Percentiles rank a stretch among this genome's conserved stretches.
Conservation (phyloP, 2,329 filamentous ascomycete genomes). For the Trichoderma citrinoviride region DNA sequence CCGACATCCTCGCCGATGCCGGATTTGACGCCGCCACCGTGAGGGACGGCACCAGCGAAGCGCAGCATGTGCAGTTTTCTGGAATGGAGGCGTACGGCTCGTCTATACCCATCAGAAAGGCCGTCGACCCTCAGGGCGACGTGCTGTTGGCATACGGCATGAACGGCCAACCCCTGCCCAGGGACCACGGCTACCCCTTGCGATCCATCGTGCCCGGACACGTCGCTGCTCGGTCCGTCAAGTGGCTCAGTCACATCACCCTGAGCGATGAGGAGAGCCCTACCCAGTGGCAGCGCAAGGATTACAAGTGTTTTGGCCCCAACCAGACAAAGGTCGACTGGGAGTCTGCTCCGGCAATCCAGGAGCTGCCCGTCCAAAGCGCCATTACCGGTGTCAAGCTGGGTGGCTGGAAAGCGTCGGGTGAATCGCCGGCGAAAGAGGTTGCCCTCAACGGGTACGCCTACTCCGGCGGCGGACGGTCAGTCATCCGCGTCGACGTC, state of each 20-base stretch:
- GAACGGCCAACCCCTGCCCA: slow-evolving; percentile 62
- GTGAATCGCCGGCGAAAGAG: slow-evolving; percentile 23
- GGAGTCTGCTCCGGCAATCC: slow-evolving; percentile 61
- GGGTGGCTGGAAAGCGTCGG: slow-evolving; percentile 35
- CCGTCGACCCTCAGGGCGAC: slow-evolving; percentile 59
- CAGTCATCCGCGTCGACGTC: slow-evolving; percentile 66
- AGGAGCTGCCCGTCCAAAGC: slow-evolving; percentile 66
- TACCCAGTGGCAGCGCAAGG: slow-evolving; percentile 63
- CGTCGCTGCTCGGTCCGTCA: slow-evolving; percentile 65
- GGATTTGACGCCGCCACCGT: slow-evolving; percentile 46
- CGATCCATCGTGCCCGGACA: slow-evolving; percentile 62
- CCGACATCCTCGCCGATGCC: slow-evolving; percentile 56
- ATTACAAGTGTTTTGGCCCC: slow-evolving; percentile 68
- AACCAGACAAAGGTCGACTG: slow-evolving; percentile 60
- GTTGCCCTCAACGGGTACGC: slow-evolving; percentile 60
- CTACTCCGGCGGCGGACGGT: slow-evolving; percentile 64
- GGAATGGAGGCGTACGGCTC: slow-evolving; percentile 60
- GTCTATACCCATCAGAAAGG: slow-evolving; percentile 59
- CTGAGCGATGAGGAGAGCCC: slow-evolving; percentile 64
- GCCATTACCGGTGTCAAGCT: slow-evolving; percentile 57
- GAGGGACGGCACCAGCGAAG: slow-evolving; percentile 37
- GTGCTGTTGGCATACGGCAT: slow-evolving; percentile 66
- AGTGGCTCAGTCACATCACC: slow-evolving; percentile 65
- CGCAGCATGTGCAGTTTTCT: slow-evolving; percentile 56
- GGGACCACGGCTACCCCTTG: slow-evolving; percentile 65